Evolutionary conservation across 2,329 filamentous ascomycete species (phyloP), one percentile per base, ranked within the genome.

Genomic region (Coniochaeta hoffmannii): DNA sequence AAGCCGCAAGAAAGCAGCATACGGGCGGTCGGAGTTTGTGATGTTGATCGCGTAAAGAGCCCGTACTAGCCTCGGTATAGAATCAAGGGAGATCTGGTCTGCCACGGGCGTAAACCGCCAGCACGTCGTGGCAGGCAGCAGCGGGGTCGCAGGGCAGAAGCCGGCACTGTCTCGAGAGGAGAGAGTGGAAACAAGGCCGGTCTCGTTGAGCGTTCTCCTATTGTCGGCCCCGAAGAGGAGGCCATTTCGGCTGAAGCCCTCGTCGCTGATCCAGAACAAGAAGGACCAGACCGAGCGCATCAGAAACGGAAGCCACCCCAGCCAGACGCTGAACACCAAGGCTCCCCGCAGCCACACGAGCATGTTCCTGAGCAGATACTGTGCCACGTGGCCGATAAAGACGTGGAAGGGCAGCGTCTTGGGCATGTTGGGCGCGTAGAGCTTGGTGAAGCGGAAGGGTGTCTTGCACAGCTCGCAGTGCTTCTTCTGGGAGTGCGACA

Each of bases 391-490:
- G 60, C 85, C 85, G 55, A 91, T 62, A 65, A 99, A 97, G 59
- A 99, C 78, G 50, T 87, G 81, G 38, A 86, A 80, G 0, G 95
- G 94, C 14, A 99, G 80, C 12, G 82, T 84, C 59, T 83, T 82
- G 1, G 94, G 95, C 94, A 99, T 99, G 66, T 92, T 83, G 4
- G 91, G 90, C 59, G 92, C 86, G 75, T 99, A 99, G 36, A 99
- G 82, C 73, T 99, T 99, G 54, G 94, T 99, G 76, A 99, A 99
- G 58, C 91, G 89, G 68, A 97, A 99, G 0, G 92, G 87, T 2
- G 94, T 99, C 76, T 99, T 99, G 84, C 94, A 99, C 34, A 99
- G 85, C 76, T 99, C 94, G 78, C 95, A 99, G 76, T 99, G 89
- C 72, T 97, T 97, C 82, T 99, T 99, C 70, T 99, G 92, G 1